A percentile compares a stretch with the other conserved stretches of the same genome.
Conservation (phyloP, 2,329 filamentous ascomycete species). For the Fusarium secorum region DNA sequence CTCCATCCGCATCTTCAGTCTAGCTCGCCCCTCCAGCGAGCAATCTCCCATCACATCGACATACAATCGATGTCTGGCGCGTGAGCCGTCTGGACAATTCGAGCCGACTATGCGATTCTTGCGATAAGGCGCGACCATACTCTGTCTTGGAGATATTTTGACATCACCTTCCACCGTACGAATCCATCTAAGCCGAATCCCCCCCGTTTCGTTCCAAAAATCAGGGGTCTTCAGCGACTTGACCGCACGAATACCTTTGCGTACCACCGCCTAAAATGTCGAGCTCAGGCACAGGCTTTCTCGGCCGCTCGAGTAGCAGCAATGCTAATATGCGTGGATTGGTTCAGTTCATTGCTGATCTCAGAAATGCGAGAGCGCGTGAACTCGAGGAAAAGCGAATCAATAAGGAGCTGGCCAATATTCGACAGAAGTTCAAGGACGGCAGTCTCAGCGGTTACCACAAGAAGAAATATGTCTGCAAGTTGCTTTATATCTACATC, state of each 20-base stretch:
- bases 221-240: conserved; percentile 38
- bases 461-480: conserved; percentile 99
- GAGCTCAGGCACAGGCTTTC: conserved; percentile 66
- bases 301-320: conserved; percentile 70
- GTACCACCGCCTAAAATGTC: conserved; percentile 55
- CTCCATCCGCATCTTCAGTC: conserved; percentile 32
- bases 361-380: conserved; percentile 91
- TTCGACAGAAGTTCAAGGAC: conserved; percentile 97
- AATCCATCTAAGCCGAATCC: conserved; percentile 12
- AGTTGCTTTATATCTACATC: conserved; percentile 99
- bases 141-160: conserved; percentile 38
- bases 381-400: conserved; percentile 99
- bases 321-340: conserved; percentile 80
- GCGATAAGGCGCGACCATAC: conserved; percentile 37
- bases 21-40: conserved; percentile 39
- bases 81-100: conserved; percentile 38
- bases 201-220: conserved; percentile 23
- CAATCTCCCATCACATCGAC: conserved; percentile 37
- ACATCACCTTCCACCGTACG: conserved; percentile 16
- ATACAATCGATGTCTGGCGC: conserved; percentile 42
- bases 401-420: conserved; percentile 99
- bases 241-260: conserved; percentile 20
- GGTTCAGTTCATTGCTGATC: conserved; percentile 97
- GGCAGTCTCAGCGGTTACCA: conserved; percentile 94
- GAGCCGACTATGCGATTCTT: conserved; percentile 46